Conservation (phyloP, 2,329 filamentous ascomycete species). For the Aspergillus alliaceus region DNA sequence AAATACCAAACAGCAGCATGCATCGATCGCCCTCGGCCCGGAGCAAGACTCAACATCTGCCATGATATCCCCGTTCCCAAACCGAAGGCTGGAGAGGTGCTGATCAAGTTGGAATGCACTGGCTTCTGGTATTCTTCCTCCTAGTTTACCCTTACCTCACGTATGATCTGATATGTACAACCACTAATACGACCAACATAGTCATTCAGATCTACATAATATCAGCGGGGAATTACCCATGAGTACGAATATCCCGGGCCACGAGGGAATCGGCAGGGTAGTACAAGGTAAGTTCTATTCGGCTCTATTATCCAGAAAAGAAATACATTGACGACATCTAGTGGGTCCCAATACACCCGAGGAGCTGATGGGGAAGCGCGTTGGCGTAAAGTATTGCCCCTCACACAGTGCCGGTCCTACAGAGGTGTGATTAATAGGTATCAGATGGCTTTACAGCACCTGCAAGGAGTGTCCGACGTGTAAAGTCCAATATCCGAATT, state of each 20-base stretch:
- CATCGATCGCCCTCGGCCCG: conserved; percentile 36
- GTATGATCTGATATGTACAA: neutral
- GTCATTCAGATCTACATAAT: conserved; percentile 41
- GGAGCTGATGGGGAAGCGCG: neutral
- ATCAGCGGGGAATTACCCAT: conserved; percentile 33
- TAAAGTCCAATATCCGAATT: conserved; percentile 14
- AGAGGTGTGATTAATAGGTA: neutral
- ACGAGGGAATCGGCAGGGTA: conserved; percentile 41
- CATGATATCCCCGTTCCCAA: conserved; percentile 33
- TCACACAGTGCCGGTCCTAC: too few relatives aligned
- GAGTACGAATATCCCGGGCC: conserved; percentile 39
- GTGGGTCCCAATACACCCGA: neutral
- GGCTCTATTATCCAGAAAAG: neutral
- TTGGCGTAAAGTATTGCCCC: neutral
- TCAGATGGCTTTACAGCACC: conserved; percentile 12
- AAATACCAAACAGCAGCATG: neutral
- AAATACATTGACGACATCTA: neutral
- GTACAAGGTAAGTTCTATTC: conserved; percentile 13
- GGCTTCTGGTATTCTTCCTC: conserved; percentile 32
- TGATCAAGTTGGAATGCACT: conserved; percentile 42
- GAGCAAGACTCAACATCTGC: conserved; percentile 37
- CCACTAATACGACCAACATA: neutral
- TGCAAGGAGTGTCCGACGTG: conserved; percentile 12
- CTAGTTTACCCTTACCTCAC: neutral
- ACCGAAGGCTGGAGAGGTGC: conserved; percentile 34